Percentiles rank a stretch among this genome's conserved stretches.
phyloP scores from a whole-genome alignment of 805 yeast species.

The Schizosaccharomyces pombe region DNA sequence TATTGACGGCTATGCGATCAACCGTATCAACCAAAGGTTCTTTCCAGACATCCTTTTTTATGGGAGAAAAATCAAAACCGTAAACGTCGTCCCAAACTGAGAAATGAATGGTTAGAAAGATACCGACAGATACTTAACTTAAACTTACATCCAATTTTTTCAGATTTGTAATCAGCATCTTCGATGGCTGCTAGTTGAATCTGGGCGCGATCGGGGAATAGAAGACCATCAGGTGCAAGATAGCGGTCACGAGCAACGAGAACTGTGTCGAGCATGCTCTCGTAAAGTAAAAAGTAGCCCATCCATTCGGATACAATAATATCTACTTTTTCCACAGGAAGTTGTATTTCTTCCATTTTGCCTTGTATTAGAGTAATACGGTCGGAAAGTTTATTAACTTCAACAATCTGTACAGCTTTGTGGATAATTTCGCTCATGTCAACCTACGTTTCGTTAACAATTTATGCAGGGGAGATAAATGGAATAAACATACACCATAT shows the following conservation, averaged over 20 bases:
- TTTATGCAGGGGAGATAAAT: neutral
- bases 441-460: slow-evolving; percentile 13
- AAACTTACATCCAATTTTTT: slow-evolving; percentile 34
- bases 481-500: slow-evolving; percentile 33
- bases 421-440: slow-evolving; percentile 92
- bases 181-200: slow-evolving; percentile 70
- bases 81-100: slow-evolving; percentile 65
- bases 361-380: slow-evolving; percentile 77
- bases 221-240: slow-evolving; percentile 54
- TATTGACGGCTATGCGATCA: slow-evolving; percentile 46
- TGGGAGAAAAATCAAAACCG: slow-evolving; percentile 85
- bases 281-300: slow-evolving; percentile 92
- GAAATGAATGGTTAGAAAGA: neutral
- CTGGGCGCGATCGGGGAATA: slow-evolving; percentile 51
- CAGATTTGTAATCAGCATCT: slow-evolving; percentile 64
- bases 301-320: slow-evolving; percentile 95
- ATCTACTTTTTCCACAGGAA: slow-evolving; percentile 77
- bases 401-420: slow-evolving; percentile 79
- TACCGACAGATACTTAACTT: neutral
- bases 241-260: slow-evolving; percentile 82
- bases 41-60: slow-evolving; percentile 59
- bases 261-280: slow-evolving; percentile 94
- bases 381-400: slow-evolving; percentile 60
- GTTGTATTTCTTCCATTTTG: slow-evolving; percentile 68
- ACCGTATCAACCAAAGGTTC: slow-evolving; percentile 96